Evolutionary conservation across 352 stramenopile genomes (phyloP), one percentile per base, ranked within the genome.

Genomic region (Pythium aristosporum): DNA sequence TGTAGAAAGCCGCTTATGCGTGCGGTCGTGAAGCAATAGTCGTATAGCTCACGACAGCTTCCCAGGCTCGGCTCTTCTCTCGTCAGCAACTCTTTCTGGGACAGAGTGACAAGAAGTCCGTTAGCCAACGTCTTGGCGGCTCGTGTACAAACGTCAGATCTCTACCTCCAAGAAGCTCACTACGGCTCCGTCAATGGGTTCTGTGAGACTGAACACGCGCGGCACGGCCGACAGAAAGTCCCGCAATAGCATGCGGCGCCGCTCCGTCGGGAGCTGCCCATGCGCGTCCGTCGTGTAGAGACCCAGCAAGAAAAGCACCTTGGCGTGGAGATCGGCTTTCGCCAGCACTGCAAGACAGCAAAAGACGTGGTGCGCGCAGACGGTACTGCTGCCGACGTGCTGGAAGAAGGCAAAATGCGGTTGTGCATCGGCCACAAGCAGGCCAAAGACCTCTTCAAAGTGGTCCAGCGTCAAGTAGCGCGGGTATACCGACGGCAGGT

Each of bases 401-500:
- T 56, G 65, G 68, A 91, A 91, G 53, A 89, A 88, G 34, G 56
- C 66, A 37, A 90, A 93, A 57, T 91, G 84, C 5, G 79, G 84
- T 36, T 86, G 73, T 0, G 74, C 67, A 49, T 93, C 82, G 0
- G 75, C 61, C 46, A 93, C 68, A 3, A 93, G 74, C 76, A 91
- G 80, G 13, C 82, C 84, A 47, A 91, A 91, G 2, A 93, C 67
- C 41, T 93, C 84, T 44, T 91, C 80, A 63, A 93, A 93, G 34
- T 87, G 74, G 13, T 52, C 13, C 8, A 73, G 65, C 20, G 72
- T 65, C 34, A 93, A 61, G 51, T 78, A 73, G 10, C 80, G 78
- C 8, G 79, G 69, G 62, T 89, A 89, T 16, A 39, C 32, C 1
- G 57, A 53, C 23, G 58, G 52, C 37, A 57, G 10, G 12, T 47